Conservation (phyloP, 2,329 filamentous ascomycete species). For the Rachicladosporium sp. region DNA sequence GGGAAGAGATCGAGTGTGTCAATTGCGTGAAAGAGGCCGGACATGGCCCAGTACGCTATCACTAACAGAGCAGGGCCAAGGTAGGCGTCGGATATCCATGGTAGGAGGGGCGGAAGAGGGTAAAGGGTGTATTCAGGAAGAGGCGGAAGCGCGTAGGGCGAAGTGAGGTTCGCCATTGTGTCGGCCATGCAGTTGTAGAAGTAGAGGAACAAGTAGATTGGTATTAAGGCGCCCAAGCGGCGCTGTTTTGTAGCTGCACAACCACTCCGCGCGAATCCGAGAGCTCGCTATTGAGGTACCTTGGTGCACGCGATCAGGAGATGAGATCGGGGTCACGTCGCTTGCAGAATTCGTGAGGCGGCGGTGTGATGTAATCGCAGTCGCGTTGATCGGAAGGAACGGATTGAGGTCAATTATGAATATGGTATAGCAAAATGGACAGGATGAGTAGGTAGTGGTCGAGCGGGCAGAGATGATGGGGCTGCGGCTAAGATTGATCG, state of each 20-base stretch:
- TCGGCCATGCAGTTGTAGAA: not conserved
- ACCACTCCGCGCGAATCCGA: constrained; percentile 5
- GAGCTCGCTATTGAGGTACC: constrained; percentile 1
- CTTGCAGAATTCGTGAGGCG: too few relatives aligned
- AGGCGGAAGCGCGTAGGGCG: constrained; percentile 57
- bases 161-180: constrained; percentile 30
- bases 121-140: constrained; percentile 69
- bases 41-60: constrained; percentile 77
- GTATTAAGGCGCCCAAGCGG: constrained; percentile 2
- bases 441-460: too few relatives aligned
- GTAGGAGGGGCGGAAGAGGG: constrained; percentile 58
- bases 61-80: constrained; percentile 66
- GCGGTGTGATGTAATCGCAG: too few relatives aligned
- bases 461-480: too few relatives aligned
- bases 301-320: constrained; percentile 8
- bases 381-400: too few relatives aligned
- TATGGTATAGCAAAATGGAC: too few relatives aligned
- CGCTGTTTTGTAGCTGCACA: constrained; percentile 3
- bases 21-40: constrained; percentile 74
- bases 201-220: not conserved
- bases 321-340: not conserved
- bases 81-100: constrained; percentile 70
- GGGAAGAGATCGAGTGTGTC: constrained; percentile 78
- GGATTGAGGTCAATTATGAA: too few relatives aligned
- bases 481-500: too few relatives aligned